Percentiles rank a stretch among this genome's conserved stretches.
These are phyloP conservation scores for Neurospora sp. DNA, from an alignment of 2,329 filamentous ascomycete species.

Conservation along the genomic window DNA sequence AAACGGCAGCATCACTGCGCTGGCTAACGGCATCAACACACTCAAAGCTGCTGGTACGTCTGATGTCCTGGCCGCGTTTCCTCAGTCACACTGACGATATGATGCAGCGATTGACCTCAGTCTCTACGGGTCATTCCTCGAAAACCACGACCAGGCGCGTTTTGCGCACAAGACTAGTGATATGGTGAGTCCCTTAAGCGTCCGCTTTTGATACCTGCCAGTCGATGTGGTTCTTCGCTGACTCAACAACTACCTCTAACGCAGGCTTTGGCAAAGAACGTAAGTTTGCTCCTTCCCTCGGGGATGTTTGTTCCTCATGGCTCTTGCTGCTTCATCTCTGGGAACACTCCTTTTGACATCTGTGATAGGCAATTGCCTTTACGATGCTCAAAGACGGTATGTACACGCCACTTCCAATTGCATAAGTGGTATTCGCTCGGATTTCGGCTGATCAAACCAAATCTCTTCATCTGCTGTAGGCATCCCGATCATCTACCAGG, in stretches of 20 bases:
- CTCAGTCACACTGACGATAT: background rate
- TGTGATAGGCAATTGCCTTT: slow-evolving; percentile 34
- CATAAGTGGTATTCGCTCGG: background rate
- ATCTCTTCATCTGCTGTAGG: slow-evolving; percentile 16
- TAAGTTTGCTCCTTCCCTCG: slow-evolving; percentile 2
- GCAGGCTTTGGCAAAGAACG: slow-evolving; percentile 36
- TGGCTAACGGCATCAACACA: slow-evolving; percentile 22
- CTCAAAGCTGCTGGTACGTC: slow-evolving; percentile 11
- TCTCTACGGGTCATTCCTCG: slow-evolving; percentile 33
- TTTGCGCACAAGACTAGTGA: slow-evolving; percentile 36
- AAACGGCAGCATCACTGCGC: slow-evolving; percentile 23
- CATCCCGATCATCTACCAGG: slow-evolving; percentile 49
- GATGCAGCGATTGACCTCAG: slow-evolving; percentile 22
- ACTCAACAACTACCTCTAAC: background rate
- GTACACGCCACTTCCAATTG: background rate
- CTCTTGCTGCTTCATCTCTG: background rate
- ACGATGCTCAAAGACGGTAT: slow-evolving; percentile 39
- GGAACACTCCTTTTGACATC: background rate
- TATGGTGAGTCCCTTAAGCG: slow-evolving; percentile 18
- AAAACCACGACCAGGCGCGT: slow-evolving; percentile 39
- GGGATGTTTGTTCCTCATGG: background rate
- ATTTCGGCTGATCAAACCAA: background rate
- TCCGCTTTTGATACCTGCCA: background rate
- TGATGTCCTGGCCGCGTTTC: background rate
- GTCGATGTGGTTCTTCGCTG: background rate